phyloP scores from a whole-genome alignment of 2,329 filamentous ascomycete genomes.

The Aureobasidium zeae region DNA sequence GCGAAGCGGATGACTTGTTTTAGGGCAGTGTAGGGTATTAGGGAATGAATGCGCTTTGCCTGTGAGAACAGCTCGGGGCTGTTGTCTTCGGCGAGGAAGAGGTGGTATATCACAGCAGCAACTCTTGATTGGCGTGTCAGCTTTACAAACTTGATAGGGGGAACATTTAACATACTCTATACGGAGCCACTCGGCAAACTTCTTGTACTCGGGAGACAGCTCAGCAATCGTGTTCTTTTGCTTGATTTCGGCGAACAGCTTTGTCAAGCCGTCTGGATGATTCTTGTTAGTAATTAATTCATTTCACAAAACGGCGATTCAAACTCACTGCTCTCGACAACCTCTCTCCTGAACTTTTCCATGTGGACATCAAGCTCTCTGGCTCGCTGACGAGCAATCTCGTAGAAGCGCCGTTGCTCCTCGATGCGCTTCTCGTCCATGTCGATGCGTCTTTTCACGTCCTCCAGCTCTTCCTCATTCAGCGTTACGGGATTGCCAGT shows the following conservation, averaged over 20 bases:
- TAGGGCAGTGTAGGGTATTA: conserved; percentile 84
- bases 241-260: conserved; percentile 85
- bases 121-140: conserved; percentile 40
- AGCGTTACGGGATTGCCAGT: conserved; percentile 61
- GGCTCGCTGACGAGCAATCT: conserved; percentile 82
- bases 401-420: conserved; percentile 90
- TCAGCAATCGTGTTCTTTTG: conserved; percentile 81
- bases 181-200: conserved; percentile 95
- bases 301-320: too few relatives aligned
- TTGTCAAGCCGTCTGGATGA: conserved; percentile 67
- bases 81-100: conserved; percentile 97
- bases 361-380: conserved; percentile 95
- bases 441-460: conserved; percentile 68
- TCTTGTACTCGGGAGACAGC: conserved; percentile 89
- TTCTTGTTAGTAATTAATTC: too few relatives aligned
- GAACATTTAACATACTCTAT: conserved; percentile 54
- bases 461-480: conserved; percentile 72
- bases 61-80: conserved; percentile 94
- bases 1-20: conserved; percentile 97
- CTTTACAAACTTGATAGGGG: neutral
- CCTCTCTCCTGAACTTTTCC: conserved; percentile 65
- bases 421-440: conserved; percentile 83
- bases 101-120: conserved; percentile 89
- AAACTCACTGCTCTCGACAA: conserved; percentile 63
- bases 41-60: conserved; percentile 83